Conservation (phyloP, 495 filamentous ascomycete genomes). For the Glonium stellatum region DNA sequence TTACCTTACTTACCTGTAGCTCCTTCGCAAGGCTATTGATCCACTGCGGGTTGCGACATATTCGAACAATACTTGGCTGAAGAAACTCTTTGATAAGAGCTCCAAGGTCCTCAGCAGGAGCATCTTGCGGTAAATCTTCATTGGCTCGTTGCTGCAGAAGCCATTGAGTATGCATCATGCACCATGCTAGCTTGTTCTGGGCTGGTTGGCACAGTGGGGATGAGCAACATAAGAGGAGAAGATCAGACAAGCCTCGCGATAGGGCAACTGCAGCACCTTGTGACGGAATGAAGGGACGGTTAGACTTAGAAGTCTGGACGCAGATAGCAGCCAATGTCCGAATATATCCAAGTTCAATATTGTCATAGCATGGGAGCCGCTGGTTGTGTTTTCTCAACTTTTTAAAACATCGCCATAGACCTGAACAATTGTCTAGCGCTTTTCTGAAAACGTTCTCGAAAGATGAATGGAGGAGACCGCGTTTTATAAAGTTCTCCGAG, state of each 20-base stretch:
- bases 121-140: background rate
- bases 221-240: slow-evolving; percentile 10
- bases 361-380: background rate
- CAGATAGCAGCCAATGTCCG: slow-evolving; percentile 7
- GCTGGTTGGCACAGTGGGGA: slow-evolving; percentile 3
- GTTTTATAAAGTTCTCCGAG: background rate
- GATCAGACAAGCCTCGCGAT: slow-evolving; percentile 12
- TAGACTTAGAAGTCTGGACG: background rate
- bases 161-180: slow-evolving; percentile 9
- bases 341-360: slow-evolving; percentile 11
- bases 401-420: slow-evolving; percentile 14
- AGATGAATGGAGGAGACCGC: background rate
- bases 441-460: slow-evolving; percentile 8
- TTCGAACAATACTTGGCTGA: slow-evolving; percentile 1
- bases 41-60: slow-evolving; percentile 2
- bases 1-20: slow-evolving; percentile 17
- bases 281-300: background rate
- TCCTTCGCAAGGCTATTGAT: slow-evolving; percentile 9
- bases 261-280: slow-evolving; percentile 4
- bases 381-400: slow-evolving; percentile 2
- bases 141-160: slow-evolving; percentile 6
- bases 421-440: slow-evolving; percentile 13
- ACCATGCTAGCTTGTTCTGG: slow-evolving; percentile 14
- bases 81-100: slow-evolving; percentile 9
- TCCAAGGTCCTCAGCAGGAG: background rate